A percentile compares a stretch with the other conserved stretches of the same genome.
These are phyloP conservation scores for Teratosphaeria viscida DNA, from an alignment of 2,329 filamentous ascomycete species.

Conservation along the genomic window DNA sequence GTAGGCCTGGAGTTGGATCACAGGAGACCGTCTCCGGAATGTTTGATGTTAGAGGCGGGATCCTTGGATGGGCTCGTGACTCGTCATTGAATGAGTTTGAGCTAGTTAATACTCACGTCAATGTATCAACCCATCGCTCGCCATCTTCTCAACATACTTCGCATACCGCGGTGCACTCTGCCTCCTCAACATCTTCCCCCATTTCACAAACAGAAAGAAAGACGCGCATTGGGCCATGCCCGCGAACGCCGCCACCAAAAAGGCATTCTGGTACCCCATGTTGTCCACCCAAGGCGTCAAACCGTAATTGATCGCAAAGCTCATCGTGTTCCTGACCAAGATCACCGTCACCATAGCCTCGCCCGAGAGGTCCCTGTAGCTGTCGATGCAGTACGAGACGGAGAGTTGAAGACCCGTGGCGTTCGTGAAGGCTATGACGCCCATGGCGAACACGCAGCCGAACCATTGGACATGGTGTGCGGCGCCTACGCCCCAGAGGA, in stretches of 20 bases:
- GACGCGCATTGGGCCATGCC: conserved; percentile 32
- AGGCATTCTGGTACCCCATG: conserved; percentile 34
- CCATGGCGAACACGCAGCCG: conserved; percentile 37
- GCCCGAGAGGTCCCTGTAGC: conserved; percentile 35
- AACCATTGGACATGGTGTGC: conserved; percentile 38
- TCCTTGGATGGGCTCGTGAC: not conserved
- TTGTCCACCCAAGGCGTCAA: conserved; percentile 36
- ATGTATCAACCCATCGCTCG: conserved; percentile 15
- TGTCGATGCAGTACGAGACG: conserved; percentile 35
- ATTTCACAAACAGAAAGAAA: conserved; percentile 38
- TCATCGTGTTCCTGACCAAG: conserved; percentile 39
- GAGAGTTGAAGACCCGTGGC: conserved; percentile 31
- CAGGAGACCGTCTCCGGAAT: not conserved
- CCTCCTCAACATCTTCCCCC: conserved; percentile 35
- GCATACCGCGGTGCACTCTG: conserved; percentile 30
- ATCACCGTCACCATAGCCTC: conserved; percentile 39
- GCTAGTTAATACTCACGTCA: not conserved
- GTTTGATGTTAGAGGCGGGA: not conserved
- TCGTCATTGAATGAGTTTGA: not conserved
- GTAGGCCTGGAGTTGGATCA: not conserved
- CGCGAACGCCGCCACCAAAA: conserved; percentile 33
- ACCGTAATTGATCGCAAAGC: conserved; percentile 40
- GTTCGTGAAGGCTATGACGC: conserved; percentile 35
- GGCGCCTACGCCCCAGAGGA: conserved; percentile 44
- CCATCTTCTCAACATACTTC: conserved; percentile 28